Evolutionary conservation across 192 early-diverging fungal genomes (phyloP), one percentile per base, ranked within the genome.

Genomic region (Coemansia sp.): DNA sequence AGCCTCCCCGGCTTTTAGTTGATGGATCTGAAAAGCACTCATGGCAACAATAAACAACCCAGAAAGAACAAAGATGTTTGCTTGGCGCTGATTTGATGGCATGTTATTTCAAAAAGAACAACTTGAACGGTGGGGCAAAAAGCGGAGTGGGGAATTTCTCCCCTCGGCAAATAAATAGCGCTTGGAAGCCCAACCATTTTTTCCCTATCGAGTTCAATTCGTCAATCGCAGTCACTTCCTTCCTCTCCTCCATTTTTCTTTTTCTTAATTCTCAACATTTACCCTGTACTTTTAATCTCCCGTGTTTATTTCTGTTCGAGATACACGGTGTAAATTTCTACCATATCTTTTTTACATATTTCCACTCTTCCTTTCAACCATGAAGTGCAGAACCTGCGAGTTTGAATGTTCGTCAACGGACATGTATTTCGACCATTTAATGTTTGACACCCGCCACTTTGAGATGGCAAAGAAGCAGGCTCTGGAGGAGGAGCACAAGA

Each of bases 321-420:
- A n/a, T n/a, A n/a, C n/a, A n/a, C 18, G 18, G n/a, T n/a, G n/a
- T n/a, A n/a, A n/a, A n/a, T n/a, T n/a, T n/a, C n/a, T n/a, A n/a
- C n/a, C n/a, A n/a, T n/a, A n/a, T n/a, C n/a, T n/a, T 38, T 38
- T 38, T 38, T 16, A 16, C 11, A 16, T 38, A 3, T 33, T 25
- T 7, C 56, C 14, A 14, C 45, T 40, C 19, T 30, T 49, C 19
- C 31, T 45, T 43, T 53, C 49, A 49, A 40, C 32, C 32, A 78
- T 78, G 75, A 78, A 71, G 64, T 78, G 75, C 69, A 64, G 54
- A 53, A 78, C 75, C 16, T 80, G 77, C 50, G 77, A 67, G 18
- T 73, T 73, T 42, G 77, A 80, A 65, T 80, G 77, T 52, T 32
- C 62, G 27, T 80, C 77, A 27, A 57, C 60, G 27, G 77, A 80